Base-by-base conservation (phyloP, 208 protist genomes). In the Trypanosoma scelopori region DNA sequence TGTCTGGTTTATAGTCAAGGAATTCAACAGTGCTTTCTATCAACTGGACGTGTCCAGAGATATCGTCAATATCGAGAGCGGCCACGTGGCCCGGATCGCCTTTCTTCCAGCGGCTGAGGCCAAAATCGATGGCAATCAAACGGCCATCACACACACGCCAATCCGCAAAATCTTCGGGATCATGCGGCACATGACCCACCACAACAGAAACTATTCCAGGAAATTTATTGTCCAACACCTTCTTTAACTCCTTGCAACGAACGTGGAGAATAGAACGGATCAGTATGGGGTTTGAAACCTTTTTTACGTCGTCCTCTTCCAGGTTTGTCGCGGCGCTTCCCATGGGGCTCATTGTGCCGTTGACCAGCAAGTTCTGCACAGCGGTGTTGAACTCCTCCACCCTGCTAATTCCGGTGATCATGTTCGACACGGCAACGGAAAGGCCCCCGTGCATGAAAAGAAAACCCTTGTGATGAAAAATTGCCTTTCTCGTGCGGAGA, bases 371-470 rank as follows among this genome's bases (percentile, higher is more conserved):
- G 37, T 81, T 65, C 12, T 60, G 60, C 37, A 95, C 49, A 59
- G 84, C 82, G 16, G 12, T 23, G 69, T 95, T 97, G 60, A 97
- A 92, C 61, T 88, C 71, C 20, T 90, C 81, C 0, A 95, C 73
- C 23, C 83, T 81, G n/a, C 76, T 58, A 32, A 95, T 71, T 61
- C 76, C 84, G 27, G 81, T 91, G 16, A 95, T 81, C 70, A 89
- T 86, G 39, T 55, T 71, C 20, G 83, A 74, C 13, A 84, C 92
- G 6, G 78, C 82, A 22, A 76, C 79, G n/a, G 88, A 92, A 59
- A 97, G 84, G 16, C 92, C 92, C n/a, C 86, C 92, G 66, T 97
- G 89, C 84, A 94, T 91, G 62, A 97, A 97, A 57, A 95, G 76
- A 63, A 90, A 95, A 6, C 82, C 78, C n/a, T 84, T 83, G 50